Base-by-base conservation (phyloP, 345 rosid species). In the Microcos paniculata region DNA sequence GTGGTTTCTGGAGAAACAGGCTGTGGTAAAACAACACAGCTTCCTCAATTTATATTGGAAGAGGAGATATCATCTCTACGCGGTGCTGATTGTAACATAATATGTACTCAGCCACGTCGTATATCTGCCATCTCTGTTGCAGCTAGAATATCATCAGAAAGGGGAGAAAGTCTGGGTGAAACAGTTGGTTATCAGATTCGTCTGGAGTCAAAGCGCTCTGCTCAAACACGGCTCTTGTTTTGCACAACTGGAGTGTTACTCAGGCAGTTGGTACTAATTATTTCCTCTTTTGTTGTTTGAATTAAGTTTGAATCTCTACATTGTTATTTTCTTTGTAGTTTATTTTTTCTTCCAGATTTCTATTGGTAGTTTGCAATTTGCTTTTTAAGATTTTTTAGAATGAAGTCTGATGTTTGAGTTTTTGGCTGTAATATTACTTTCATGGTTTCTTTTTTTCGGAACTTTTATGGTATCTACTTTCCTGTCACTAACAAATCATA, bases 1-100 rank as follows among this genome's bases (percentile, higher is more conserved):
- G 98, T 95, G 48, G 90, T 93, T 74, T 95, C 99, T 64, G 99
- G 99, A 71, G 98, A 91, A 86, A 95, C 99, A 1, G 99, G 99
- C 30, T 95, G 99, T 89, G 98, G 99, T 79, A 95, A 95, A 85
- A 93, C 99, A 68, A 93, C 99, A 63, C 99, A 95, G 77, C 96
- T 95, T 75, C 97, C 99, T 81, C 98, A 93, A 23, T 95, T 88
- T 86, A 88, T 95, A 68, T 84, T 95, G 76, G 99, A 95, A 80
- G 91, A 90, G 88, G 96, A 89, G 82, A 89, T 95, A 86, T 77
- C 91, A 18, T 78, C 86, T 65, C 76, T 95, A 28, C 88, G 89
- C 18, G 98, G 99, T 75, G 97, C 90, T 79, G 81, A 89, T 61
- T 95, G 97, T 89, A 93, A 78, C 83, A 93, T 95, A 66, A 84